Evolutionary conservation across 768 basidiomycete species (phyloP).

Genomic region (Mycena epipterygia): DNA sequence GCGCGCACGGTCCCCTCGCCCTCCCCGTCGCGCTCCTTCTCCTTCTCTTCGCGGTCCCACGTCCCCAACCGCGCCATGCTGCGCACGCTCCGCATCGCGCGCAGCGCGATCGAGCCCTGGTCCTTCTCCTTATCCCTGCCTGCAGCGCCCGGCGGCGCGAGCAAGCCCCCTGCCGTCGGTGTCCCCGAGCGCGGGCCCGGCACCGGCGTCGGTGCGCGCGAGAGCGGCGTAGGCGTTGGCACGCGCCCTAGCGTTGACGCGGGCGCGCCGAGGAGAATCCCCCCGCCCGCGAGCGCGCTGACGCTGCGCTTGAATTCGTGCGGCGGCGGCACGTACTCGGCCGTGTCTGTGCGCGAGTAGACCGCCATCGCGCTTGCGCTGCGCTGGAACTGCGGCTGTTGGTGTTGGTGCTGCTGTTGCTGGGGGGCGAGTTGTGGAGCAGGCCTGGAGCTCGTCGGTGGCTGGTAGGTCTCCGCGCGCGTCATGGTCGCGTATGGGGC

Average conservation of each 20-base stretch:
- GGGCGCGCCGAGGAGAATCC: slow-evolving; percentile 23
- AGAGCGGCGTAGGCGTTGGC: slow-evolving; percentile 30
- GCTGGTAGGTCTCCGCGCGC: slow-evolving; percentile 24
- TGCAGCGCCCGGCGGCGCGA: slow-evolving; percentile 51
- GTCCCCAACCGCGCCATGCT: slow-evolving; percentile 75
- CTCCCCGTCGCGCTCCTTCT: slow-evolving; percentile 50
- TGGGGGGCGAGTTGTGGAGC: background rate
- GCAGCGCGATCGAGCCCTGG: slow-evolving; percentile 78
- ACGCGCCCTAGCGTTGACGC: slow-evolving; percentile 34
- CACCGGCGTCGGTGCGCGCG: slow-evolving; percentile 33
- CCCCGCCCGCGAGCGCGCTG: slow-evolving; percentile 22
- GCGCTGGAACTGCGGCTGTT: background rate
- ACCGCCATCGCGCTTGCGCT: slow-evolving; percentile 25
- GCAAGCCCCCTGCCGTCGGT: slow-evolving; percentile 52
- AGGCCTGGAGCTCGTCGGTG: background rate
- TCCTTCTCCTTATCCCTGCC: slow-evolving; percentile 28
- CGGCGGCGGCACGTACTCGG: background rate
- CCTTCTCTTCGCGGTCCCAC: slow-evolving; percentile 46
- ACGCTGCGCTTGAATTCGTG: slow-evolving; percentile 23
- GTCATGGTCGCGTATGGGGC: slow-evolving; percentile 34
- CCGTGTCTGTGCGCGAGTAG: background rate
- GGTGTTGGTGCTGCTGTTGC: background rate
- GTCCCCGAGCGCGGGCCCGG: slow-evolving; percentile 53
- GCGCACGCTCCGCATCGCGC: slow-evolving; percentile 83
- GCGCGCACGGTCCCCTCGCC: slow-evolving; percentile 50